These are phyloP conservation scores for Lathyrus oleraceus DNA, from an alignment of 306 rosid genomes.

Conservation along the genomic window DNA sequence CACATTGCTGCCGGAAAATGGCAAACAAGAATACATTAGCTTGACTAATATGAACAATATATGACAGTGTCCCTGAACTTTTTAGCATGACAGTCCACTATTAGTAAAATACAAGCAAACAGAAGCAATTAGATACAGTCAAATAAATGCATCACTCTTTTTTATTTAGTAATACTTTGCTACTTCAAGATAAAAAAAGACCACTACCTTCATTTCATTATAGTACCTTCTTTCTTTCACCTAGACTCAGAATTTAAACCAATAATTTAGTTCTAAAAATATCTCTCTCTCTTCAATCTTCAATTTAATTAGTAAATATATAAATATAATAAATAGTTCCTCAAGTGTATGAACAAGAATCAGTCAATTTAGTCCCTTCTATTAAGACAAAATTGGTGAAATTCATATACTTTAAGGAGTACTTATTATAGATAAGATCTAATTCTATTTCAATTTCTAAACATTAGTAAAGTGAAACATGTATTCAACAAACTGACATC, in stretches of 20 bases:
- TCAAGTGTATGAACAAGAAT: background rate
- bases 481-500: background rate
- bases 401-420: background rate
- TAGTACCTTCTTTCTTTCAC: background rate
- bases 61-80: background rate
- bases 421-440: background rate
- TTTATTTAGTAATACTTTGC: too few relatives aligned
- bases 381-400: background rate
- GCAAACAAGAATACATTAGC: background rate
- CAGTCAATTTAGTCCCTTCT: background rate
- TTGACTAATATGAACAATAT: background rate
- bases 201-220: conserved; percentile 2
- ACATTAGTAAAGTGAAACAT: conserved; percentile 4
- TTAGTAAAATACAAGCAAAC: background rate
- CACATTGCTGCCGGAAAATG: background rate
- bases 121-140: background rate
- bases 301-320: background rate
- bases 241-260: too few relatives aligned
- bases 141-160: background rate
- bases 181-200: background rate
- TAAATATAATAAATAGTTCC: background rate
- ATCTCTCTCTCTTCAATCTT: background rate
- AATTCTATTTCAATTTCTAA: background rate
- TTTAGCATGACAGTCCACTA: background rate
- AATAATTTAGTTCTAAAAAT: background rate